Percentiles rank a stretch among this genome's conserved stretches.
phyloP scores from a whole-genome alignment of 768 basidiomycete species.

The Lactarius pseudohatsudake region DNA sequence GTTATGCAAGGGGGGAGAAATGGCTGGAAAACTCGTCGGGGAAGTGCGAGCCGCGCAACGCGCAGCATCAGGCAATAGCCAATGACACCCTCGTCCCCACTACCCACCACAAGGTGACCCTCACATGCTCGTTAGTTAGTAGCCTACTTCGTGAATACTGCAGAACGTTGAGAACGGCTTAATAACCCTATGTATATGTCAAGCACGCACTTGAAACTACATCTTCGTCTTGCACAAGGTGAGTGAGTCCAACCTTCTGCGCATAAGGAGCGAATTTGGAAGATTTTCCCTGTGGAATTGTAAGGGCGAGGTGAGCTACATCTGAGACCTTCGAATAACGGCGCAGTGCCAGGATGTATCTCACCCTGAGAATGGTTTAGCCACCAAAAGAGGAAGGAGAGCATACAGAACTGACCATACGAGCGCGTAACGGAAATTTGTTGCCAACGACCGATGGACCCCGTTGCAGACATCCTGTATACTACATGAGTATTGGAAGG shows the following conservation, averaged over 20 bases:
- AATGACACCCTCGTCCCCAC: not conserved
- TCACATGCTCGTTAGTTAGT: not conserved
- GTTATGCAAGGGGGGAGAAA: not conserved
- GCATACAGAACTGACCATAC: constrained; percentile 65
- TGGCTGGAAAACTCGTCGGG: not conserved
- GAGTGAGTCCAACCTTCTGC: constrained; percentile 86
- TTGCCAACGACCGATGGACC: constrained; percentile 84
- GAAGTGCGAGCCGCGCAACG: not conserved
- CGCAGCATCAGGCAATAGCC: not conserved
- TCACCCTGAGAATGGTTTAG: constrained; percentile 18
- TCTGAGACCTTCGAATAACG: constrained; percentile 21
- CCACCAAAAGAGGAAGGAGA: not conserved
- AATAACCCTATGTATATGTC: not conserved
- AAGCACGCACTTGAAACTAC: constrained; percentile 77
- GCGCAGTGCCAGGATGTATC: constrained; percentile 10
- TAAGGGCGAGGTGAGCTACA: not conserved
- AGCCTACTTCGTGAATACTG: constrained; percentile 40
- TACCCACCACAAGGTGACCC: not conserved
- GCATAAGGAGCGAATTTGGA: constrained; percentile 93
- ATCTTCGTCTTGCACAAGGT: constrained; percentile 85
- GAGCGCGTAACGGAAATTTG: constrained; percentile 92
- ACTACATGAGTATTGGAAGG: constrained; percentile 2
- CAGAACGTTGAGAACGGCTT: constrained; percentile 13
- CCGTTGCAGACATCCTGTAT: constrained; percentile 83
- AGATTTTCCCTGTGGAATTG: constrained; percentile 69